A percentile compares a stretch with the other conserved stretches of the same genome.
phyloP scores from a whole-genome alignment of 305 asterid genomes.

The Fraxinus ornus region DNA sequence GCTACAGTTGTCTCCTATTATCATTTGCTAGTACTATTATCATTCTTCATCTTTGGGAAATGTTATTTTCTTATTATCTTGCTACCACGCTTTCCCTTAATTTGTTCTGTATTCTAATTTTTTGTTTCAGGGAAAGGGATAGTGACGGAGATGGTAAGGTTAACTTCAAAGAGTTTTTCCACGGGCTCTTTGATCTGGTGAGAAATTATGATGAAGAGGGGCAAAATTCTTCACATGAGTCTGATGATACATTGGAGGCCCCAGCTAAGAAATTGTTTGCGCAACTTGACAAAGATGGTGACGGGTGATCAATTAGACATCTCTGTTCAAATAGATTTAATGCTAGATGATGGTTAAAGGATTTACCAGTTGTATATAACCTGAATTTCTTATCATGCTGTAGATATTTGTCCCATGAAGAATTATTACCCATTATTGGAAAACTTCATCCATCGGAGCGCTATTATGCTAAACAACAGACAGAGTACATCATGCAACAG shows the following conservation, averaged over 20 bases:
- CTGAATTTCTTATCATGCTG: conserved; percentile 19
- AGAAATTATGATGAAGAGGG: conserved; percentile 76
- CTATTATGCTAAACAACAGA: conserved; percentile 88
- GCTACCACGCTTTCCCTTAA: conserved; percentile 10
- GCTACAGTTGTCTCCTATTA: neutral
- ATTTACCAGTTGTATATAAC: conserved; percentile 12
- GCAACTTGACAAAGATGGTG: conserved; percentile 90
- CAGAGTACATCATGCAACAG: conserved; percentile 93
- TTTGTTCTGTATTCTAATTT: conserved; percentile 8
- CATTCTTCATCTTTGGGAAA: neutral
- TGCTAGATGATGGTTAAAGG: conserved; percentile 8
- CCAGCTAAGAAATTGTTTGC: conserved; percentile 72
- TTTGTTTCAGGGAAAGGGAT: conserved; percentile 78
- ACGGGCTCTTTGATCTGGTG: conserved; percentile 80
- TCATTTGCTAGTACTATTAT: neutral
- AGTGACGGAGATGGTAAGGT: conserved; percentile 79
- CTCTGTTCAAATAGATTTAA: conserved; percentile 17
- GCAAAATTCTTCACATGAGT: conserved; percentile 47
- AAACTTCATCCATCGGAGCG: conserved; percentile 89
- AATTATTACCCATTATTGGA: conserved; percentile 74
- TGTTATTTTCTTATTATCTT: conserved; percentile 6
- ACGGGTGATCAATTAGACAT: conserved; percentile 59
- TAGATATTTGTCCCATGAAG: conserved; percentile 74
- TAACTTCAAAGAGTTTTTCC: conserved; percentile 87
- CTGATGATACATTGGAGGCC: conserved; percentile 51